A percentile compares a stretch with the other conserved stretches of the same genome.
phyloP scores from a whole-genome alignment of 2,329 filamentous ascomycete genomes.

The Claviceps cyperi region DNA sequence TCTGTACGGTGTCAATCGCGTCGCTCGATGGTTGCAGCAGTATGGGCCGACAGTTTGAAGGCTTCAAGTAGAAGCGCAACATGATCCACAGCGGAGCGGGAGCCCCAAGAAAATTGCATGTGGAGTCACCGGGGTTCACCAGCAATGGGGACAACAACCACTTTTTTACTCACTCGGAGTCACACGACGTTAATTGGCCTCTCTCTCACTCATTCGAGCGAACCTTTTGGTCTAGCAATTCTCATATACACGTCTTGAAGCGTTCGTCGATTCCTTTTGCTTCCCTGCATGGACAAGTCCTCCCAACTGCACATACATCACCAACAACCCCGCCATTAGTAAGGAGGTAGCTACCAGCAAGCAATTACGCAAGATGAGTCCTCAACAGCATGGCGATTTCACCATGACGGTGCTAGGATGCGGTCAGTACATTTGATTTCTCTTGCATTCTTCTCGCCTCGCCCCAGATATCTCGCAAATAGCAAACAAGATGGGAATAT shows the following conservation, averaged over 20 bases:
- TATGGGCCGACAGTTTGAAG: no score
- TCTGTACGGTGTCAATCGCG: no score
- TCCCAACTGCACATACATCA: background rate
- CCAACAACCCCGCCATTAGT: background rate
- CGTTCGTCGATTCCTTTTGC: background rate
- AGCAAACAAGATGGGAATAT: background rate
- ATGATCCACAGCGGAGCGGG: no score
- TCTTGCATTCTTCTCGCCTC: background rate
- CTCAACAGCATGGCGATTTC: conserved; percentile 32
- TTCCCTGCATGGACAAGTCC: background rate
- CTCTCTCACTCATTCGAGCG: background rate
- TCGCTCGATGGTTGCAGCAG: no score
- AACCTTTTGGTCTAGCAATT: background rate
- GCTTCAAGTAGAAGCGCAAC: no score
- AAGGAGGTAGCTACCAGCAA: background rate
- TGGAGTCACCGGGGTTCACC: no score
- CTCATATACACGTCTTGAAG: background rate
- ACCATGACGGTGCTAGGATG: conserved; percentile 73
- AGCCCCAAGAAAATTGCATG: no score
- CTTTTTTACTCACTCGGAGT: background rate
- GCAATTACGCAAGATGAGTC: conserved; percentile 3
- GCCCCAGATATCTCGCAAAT: background rate
- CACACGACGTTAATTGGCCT: background rate
- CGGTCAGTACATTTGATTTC: conserved; percentile 36
- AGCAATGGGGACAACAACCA: no score